Evolutionary conservation across 2,329 filamentous ascomycete species (phyloP).

Genomic region (Apiospora sp.): DNA sequence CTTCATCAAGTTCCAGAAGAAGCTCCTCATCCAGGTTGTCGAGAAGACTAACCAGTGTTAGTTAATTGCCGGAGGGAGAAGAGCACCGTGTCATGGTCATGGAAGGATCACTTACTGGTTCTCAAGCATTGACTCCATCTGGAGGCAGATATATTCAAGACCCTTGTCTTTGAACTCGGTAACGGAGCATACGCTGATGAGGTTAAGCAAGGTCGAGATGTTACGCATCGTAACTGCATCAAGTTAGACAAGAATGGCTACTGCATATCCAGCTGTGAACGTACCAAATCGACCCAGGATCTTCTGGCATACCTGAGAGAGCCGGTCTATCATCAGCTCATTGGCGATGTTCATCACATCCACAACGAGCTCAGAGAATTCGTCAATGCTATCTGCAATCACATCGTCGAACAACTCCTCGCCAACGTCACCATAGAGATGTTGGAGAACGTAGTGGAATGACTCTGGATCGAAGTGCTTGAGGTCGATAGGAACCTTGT

Average conservation of each 20-base stretch:
- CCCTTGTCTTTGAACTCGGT: conserved; percentile 87
- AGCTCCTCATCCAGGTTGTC: conserved; percentile 87
- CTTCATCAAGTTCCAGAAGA: conserved; percentile 79
- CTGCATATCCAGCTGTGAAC: conserved; percentile 23
- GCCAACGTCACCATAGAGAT: conserved; percentile 85
- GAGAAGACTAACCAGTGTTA: conserved; percentile 62
- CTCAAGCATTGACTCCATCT: conserved; percentile 90
- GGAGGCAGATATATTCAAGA: conserved; percentile 89
- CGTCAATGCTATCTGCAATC: conserved; percentile 74
- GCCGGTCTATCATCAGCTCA: conserved; percentile 91
- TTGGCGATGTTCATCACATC: conserved; percentile 91
- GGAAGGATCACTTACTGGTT: conserved; percentile 63
- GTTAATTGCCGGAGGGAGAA: conserved; percentile 33
- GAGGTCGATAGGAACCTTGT: conserved; percentile 71
- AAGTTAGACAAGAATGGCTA: background rate
- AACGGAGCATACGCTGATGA: conserved; percentile 83
- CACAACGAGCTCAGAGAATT: conserved; percentile 87
- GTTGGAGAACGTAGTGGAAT: conserved; percentile 80
- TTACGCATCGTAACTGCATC: conserved; percentile 77
- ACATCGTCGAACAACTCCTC: conserved; percentile 83
- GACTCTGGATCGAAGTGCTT: conserved; percentile 77
- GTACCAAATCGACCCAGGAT: conserved; percentile 76
- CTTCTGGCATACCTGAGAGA: conserved; percentile 89
- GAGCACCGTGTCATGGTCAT: conserved; percentile 21
- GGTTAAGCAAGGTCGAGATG: conserved; percentile 84